Base-by-base conservation (phyloP, 73 alveolate genomes). In the Uronychia binucleata region DNA sequence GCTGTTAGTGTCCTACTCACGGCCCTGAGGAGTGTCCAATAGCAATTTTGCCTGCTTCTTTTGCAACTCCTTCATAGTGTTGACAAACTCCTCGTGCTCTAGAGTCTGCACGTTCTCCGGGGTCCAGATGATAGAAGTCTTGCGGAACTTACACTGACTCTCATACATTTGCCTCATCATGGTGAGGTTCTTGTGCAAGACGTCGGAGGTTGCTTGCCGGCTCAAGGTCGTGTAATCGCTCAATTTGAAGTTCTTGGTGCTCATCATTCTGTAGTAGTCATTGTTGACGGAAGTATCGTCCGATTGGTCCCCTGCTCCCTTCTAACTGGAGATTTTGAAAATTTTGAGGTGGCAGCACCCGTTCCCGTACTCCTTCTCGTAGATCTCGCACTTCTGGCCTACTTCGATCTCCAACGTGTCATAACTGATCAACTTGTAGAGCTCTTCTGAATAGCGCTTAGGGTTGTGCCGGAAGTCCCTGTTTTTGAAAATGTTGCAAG, bases 401-500 rank as follows among this genome's bases (percentile, higher is more conserved):
- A 75, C 34, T 29, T 77, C 76, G 31, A 85, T 67, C 28, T 85
- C 91, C 26, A 86, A 86, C 32, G 75, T 57, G 28, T 85, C 91
- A 77, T 85, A 85, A 29, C 77, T 85, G 33, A 85, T 85, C 77
- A 74, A 67, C 28, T 76, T 77, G 34, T 57, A 29, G 57, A 85
- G 86, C 25, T 83, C 77, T 28, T 80, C 77, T 0, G 35, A 67
- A 58, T 85, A 85, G 27, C 77, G 58, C 74, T 34, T 67, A 28
- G 91, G 91, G 34, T 77, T 8, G 75, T 74, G 0, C 75, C 77
- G 75, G 76, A 77, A 77, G 32, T 85, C 91, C 30, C 77, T 30
- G 91, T 85, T 85, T 32, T 82, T 85, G 59, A 85, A 85, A 85
- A 85, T 85, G 57, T 85, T 85, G 59, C 91, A 85, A 14, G 77